A percentile compares a stretch with the other conserved stretches of the same genome.
phyloP scores from a whole-genome alignment of 306 rosid genomes.

The Fragaria nilgerrensis region DNA sequence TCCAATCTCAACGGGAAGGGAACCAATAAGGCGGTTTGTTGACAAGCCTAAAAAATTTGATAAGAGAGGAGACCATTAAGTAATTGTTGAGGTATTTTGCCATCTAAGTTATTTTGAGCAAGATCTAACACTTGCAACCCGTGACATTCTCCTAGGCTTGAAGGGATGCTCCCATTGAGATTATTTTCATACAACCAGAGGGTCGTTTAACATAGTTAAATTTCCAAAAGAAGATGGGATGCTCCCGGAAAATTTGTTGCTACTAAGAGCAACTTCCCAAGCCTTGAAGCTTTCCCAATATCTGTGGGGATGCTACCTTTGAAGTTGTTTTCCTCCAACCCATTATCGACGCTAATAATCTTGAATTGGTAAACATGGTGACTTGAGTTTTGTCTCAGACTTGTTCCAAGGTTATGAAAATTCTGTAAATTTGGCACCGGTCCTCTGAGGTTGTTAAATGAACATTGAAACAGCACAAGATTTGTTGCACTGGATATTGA shows the following conservation, averaged over 20 bases:
- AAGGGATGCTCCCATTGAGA: background rate
- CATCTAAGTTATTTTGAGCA: too few relatives aligned
- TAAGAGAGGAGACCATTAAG: too few relatives aligned
- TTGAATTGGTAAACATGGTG: background rate
- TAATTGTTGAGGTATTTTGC: too few relatives aligned
- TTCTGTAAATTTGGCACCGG: background rate
- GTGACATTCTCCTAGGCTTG: background rate
- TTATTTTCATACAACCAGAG: background rate
- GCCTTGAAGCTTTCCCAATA: background rate
- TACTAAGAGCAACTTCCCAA: fast-evolving
- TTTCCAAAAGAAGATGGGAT: background rate
- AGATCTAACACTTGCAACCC: too few relatives aligned
- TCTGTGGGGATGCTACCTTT: background rate
- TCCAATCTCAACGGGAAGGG: too few relatives aligned
- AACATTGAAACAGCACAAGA: background rate
- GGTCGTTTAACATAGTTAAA: fast-evolving
- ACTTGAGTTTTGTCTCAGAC: background rate
- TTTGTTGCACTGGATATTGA: background rate
- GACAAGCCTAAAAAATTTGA: too few relatives aligned
- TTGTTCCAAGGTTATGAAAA: fast-evolving
- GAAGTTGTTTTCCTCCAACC: background rate
- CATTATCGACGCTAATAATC: fast-evolving
- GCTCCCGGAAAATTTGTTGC: background rate
- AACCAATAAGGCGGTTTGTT: too few relatives aligned
- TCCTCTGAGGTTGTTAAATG: background rate